Conservation (phyloP, 345 rosid species). For the Syzygium aromaticum region DNA sequence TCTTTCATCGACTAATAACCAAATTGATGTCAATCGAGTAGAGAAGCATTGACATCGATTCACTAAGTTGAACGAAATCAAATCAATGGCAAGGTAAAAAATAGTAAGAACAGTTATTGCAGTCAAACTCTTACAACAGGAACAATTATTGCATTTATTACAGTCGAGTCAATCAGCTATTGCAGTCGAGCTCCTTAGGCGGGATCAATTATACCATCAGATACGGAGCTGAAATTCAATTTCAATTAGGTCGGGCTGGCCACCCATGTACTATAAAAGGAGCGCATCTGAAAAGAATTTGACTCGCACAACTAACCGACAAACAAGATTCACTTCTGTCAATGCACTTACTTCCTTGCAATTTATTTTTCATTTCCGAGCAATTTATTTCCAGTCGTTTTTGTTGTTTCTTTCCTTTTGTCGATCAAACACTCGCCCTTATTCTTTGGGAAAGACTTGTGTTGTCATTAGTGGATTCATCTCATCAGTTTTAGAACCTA, state of each 20-base stretch:
- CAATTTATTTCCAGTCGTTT: not conserved
- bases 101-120: not conserved
- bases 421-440: not conserved
- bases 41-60: not conserved
- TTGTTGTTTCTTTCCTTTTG: not conserved
- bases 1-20: not conserved
- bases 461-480: not conserved
- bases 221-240: not conserved
- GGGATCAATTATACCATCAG: not conserved
- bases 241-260: not conserved
- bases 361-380: not conserved
- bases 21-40: not conserved
- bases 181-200: not conserved
- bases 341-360: not conserved
- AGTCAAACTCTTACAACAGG: not conserved
- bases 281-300: not conserved
- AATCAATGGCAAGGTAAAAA: not conserved
- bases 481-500: not conserved
- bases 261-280: not conserved
- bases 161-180: not conserved
- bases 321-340: not conserved
- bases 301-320: not conserved
- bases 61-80: not conserved
- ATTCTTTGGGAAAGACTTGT: not conserved
- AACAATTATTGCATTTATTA: not conserved